Conservation (phyloP, 2,329 filamentous ascomycete species). For the Pseudocercospora fuligena region DNA sequence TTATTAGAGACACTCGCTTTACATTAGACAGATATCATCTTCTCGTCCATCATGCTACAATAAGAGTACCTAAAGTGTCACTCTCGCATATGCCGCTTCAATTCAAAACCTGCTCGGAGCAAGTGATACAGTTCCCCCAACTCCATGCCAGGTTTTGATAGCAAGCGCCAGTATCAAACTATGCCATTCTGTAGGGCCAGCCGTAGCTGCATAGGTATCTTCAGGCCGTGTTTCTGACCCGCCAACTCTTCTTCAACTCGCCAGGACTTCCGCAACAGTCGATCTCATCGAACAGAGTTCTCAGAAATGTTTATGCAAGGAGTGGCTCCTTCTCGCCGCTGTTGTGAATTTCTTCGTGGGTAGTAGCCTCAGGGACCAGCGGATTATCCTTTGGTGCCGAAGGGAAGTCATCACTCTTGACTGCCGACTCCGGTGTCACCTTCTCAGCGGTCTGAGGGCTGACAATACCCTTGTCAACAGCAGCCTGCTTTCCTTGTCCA, state of each 20-base stretch:
- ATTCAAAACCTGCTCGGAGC: not conserved
- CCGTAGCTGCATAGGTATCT: slow-evolving; percentile 10
- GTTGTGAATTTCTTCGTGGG: slow-evolving; percentile 19
- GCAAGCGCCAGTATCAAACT: slow-evolving; percentile 1
- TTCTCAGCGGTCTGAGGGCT: slow-evolving; percentile 39
- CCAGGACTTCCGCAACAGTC: not conserved
- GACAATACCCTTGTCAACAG: slow-evolving; percentile 43
- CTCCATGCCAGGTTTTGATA: not conserved
- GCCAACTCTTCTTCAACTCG: not conserved
- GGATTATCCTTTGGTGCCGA: slow-evolving; percentile 31
- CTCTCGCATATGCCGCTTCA: not conserved
- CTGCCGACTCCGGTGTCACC: slow-evolving; percentile 26
- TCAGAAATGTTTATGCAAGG: slow-evolving; percentile 9
- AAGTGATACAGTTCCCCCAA: not conserved
- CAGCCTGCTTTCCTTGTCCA: slow-evolving; percentile 43
- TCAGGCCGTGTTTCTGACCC: slow-evolving; percentile 2
- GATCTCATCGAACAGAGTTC: not conserved
- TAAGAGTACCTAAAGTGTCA: not conserved
- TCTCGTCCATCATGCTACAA: slow-evolving; percentile 9
- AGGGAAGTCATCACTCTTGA: slow-evolving; percentile 30
- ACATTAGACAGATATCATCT: slow-evolving; percentile 17
- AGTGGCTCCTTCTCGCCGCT: slow-evolving; percentile 26
- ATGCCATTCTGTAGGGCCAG: slow-evolving; percentile 7
- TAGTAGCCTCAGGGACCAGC: slow-evolving; percentile 23
- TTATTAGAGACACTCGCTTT: slow-evolving; percentile 1